A percentile compares a stretch with the other conserved stretches of the same genome.
These are phyloP conservation scores for Cyclospora cayetanensis DNA, from an alignment of 169 alveolate genomes.

Conservation along the genomic window DNA sequence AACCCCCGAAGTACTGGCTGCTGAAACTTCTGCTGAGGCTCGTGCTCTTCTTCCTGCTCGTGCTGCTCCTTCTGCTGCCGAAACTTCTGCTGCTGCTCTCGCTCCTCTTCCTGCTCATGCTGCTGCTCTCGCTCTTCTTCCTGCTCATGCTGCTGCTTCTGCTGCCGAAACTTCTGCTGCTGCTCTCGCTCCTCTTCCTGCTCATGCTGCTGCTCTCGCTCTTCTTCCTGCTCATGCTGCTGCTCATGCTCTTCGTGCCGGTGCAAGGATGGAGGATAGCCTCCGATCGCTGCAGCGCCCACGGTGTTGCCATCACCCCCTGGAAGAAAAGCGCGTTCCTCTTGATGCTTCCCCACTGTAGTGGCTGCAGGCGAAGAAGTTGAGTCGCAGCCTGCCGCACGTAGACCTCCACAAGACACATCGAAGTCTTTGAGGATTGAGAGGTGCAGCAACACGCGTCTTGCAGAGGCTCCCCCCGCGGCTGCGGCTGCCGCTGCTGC, in stretches of 20 bases:
- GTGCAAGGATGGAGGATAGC: not conserved
- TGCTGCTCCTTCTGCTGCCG: not conserved
- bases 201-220: conserved; percentile 25
- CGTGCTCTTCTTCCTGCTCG: not conserved
- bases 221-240: not conserved
- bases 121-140: conserved; percentile 8
- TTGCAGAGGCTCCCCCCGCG: conserved; percentile 30
- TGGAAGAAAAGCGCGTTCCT: no score
- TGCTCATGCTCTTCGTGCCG: conserved; percentile 33
- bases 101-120: conserved; percentile 1
- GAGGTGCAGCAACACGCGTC: conserved; percentile 47
- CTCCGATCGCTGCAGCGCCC: no score
- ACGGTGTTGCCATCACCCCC: no score
- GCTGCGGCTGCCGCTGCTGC: conserved; percentile 63
- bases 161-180: not conserved
- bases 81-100: not conserved
- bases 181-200: not conserved
- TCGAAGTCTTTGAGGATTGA: conserved; percentile 1
- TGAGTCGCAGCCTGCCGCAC: no score
- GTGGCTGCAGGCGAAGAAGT: no score
- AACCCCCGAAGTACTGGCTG: conserved; percentile 30
- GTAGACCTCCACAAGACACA: conserved; percentile 52
- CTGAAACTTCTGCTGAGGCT: conserved; percentile 25
- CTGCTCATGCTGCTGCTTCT: conserved; percentile 26
- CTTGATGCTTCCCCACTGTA: no score